These are phyloP conservation scores for Irpex rosettiformis DNA, from an alignment of 1,284 basidiomycete species.

Conservation along the genomic window DNA sequence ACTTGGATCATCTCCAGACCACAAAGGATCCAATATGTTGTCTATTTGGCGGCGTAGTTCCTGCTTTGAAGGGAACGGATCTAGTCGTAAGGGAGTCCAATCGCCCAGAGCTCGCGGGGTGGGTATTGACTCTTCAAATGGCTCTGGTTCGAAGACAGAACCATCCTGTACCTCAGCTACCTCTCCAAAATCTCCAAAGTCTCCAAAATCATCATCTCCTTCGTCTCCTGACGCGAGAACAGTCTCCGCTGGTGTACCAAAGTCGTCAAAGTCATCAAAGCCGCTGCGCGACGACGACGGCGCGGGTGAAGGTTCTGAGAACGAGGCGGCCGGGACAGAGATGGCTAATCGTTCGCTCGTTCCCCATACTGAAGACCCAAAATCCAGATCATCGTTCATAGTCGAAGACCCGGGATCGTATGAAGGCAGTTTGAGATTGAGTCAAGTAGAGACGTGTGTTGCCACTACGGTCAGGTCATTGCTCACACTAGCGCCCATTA, in stretches of 20 bases:
- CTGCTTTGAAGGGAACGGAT: slow-evolving; percentile 56
- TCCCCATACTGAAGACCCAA: slow-evolving; percentile 73
- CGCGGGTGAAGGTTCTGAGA: slow-evolving; percentile 19
- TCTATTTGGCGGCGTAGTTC: slow-evolving; percentile 62
- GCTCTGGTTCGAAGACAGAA: slow-evolving; percentile 37
- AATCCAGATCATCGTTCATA: slow-evolving; percentile 71
- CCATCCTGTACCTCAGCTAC: slow-evolving; percentile 37
- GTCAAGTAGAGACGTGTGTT: neutral
- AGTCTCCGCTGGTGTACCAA: slow-evolving; percentile 51
- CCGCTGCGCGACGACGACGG: slow-evolving; percentile 39
- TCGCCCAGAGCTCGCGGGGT: slow-evolving; percentile 36
- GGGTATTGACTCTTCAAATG: slow-evolving; percentile 38
- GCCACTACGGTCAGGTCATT: neutral
- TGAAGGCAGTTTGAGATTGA: neutral
- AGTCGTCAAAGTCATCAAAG: slow-evolving; percentile 68
- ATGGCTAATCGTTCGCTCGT: slow-evolving; percentile 32
- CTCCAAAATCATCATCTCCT: slow-evolving; percentile 74
- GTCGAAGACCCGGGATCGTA: too few species aligned
- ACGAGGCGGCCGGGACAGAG: slow-evolving; percentile 19
- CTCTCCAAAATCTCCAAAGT: slow-evolving; percentile 86
- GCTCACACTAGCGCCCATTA: neutral
- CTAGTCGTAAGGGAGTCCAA: slow-evolving; percentile 64
- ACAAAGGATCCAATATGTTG: slow-evolving; percentile 64
- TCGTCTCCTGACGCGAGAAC: slow-evolving; percentile 34
- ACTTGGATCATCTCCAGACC: slow-evolving; percentile 46